Percentiles rank a stretch among this genome's conserved stretches.
Conservation (phyloP, 2,329 filamentous ascomycete genomes). For the Pseudocercospora macadamiae region DNA sequence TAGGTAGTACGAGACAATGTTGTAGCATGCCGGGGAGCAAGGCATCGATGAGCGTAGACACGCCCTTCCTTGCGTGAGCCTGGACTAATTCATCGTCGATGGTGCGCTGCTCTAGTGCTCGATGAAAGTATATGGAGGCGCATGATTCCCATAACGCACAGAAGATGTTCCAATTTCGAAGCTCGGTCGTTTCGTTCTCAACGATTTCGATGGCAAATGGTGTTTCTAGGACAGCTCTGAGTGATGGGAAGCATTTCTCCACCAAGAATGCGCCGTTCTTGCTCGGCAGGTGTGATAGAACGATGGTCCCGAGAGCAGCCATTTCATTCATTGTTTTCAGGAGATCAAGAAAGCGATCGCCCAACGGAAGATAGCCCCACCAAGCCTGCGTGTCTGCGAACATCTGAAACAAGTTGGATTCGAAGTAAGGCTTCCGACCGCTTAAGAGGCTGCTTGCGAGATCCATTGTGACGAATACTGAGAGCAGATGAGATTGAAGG, state of each 20-base stretch:
- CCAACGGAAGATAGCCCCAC: constrained; percentile 16
- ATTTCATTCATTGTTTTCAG: constrained; percentile 14
- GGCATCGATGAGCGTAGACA: constrained; percentile 13
- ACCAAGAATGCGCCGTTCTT: constrained; percentile 1
- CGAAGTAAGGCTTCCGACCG: constrained; percentile 21
- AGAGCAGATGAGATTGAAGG: constrained; percentile 19
- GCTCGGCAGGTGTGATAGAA: constrained; percentile 9
- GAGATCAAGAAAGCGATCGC: constrained; percentile 13
- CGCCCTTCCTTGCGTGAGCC: constrained; percentile 10
- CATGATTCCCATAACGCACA: constrained; percentile 12
- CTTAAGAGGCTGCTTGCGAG: constrained; percentile 18
- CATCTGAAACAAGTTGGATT: constrained; percentile 11
- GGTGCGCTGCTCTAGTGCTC: constrained; percentile 6
- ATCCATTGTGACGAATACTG: constrained; percentile 21
- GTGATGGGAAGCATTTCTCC: constrained; percentile 7
- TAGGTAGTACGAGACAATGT: constrained; percentile 22
- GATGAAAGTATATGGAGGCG: constrained; percentile 16
- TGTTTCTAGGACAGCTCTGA: constrained; percentile 5
- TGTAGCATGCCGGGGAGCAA: constrained; percentile 18
- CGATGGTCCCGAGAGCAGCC: constrained; percentile 13
- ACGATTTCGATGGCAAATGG: background rate
- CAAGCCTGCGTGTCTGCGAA: constrained; percentile 20
- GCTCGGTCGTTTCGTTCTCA: background rate
- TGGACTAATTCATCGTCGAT: constrained; percentile 18
- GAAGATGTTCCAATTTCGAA: constrained; percentile 9